These are phyloP conservation scores for Baorangia bicolor DNA, from an alignment of 768 basidiomycete species.

Conservation along the genomic window DNA sequence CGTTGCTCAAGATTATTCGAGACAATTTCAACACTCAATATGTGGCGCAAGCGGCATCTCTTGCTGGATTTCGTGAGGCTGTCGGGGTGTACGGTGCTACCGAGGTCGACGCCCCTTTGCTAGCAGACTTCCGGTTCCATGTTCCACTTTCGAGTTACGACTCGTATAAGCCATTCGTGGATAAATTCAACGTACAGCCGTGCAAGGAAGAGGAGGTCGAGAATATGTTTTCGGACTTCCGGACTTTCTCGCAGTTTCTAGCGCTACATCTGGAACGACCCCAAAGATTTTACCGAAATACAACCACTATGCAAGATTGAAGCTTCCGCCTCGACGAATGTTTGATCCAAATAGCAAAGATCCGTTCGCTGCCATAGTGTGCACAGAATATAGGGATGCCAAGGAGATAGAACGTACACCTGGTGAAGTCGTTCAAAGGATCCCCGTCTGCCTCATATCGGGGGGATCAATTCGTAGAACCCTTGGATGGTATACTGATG, in stretches of 20 bases:
- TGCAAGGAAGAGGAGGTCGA: constrained; percentile 20
- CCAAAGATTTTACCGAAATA: constrained; percentile 14
- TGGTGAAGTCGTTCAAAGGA: constrained; percentile 3
- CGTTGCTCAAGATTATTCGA: constrained; percentile 4
- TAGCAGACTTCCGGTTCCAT: constrained; percentile 6
- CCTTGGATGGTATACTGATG: constrained; percentile 11
- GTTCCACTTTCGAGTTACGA: constrained; percentile 14
- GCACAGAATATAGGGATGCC: not conserved
- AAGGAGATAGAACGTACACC: constrained; percentile 7
- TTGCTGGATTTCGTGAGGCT: constrained; percentile 10
- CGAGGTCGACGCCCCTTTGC: constrained; percentile 3
- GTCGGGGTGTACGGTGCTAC: not conserved
- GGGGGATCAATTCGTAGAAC: not conserved
- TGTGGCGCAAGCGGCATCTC: not conserved
- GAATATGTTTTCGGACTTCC: constrained; percentile 21
- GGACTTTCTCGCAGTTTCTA: constrained; percentile 6
- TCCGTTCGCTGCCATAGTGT: not conserved
- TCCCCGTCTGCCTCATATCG: constrained; percentile 3
- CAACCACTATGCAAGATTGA: not conserved
- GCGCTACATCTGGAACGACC: constrained; percentile 15
- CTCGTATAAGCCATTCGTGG: constrained; percentile 13
- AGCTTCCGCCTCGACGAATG: not conserved
- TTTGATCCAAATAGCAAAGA: not conserved
- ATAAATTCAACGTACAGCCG: constrained; percentile 12
- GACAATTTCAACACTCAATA: constrained; percentile 12